Evolutionary conservation across 306 rosid genomes (phyloP), one percentile per base, ranked within the genome.

Genomic region (Sindora glabra): DNA sequence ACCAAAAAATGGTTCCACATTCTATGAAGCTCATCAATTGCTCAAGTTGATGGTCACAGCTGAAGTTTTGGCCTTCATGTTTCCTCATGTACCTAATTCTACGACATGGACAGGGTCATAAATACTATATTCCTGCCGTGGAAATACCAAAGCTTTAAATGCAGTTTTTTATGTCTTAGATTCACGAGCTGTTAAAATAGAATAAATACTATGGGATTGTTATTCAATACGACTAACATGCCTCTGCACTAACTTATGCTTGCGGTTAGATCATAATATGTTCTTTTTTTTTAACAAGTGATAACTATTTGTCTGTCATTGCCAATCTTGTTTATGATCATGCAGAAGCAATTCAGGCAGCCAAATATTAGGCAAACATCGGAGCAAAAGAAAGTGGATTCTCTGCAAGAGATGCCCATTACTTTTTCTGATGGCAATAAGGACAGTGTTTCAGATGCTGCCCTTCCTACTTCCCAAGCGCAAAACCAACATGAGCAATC

Each of bases 281-380:
- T n/a, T n/a, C n/a, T n/a, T n/a, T n/a, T n/a, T n/a, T n/a, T n/a
- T n/a, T n/a, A n/a, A n/a, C n/a, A n/a, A 16, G 45, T 55, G 24
- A 24, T 19, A 41, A 30, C 36, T 27, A 63, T 17, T 17, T 13
- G 47, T 61, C 48, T 13, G 2, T 39, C 40, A 32, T 42, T 52
- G 27, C 48, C 56, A 30, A 55, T 41, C 15, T 68, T 67, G 55
- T 57, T 68, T 64, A 18, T 70, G 54, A 60, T 74, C 26, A 19
- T 69, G 80, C 86, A 91, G 91, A 91, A 81, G 71, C 91, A 87
- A 77, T 81, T 91, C 67, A 81, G 69, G 80, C 81, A 67, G 65
- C 83, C 83, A 65, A 64, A 62, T 46, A 25, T 48, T 16, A 72
- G 64, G 70, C 83, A 33, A 51, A 64, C 40, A 34, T 42, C 52